Evolutionary conservation across 345 rosid species (phyloP), one percentile per base, ranked within the genome.

Genomic region (Eucalyptus cloeziana): DNA sequence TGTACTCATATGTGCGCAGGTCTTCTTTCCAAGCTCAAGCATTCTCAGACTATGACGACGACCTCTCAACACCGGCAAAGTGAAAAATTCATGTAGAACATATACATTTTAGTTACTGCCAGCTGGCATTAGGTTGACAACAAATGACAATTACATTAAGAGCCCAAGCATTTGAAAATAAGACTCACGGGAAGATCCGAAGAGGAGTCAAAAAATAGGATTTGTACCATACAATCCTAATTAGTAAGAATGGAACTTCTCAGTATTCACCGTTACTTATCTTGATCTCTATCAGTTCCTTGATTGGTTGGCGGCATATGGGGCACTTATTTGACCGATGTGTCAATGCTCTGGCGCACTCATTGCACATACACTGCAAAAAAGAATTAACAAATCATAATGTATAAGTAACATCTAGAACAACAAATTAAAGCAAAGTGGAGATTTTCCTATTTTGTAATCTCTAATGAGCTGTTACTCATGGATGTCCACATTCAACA

Each of bases 271-370:
- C 90, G 79, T 83, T 91, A 49, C 90, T 93, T 91, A 96, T 91
- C 93, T 96, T 96, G 95, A 96, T 96, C 95, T 95, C 95, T 88
- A 97, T 92, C 88, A 97, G 96, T 90, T 94, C 94, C 45, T 92
- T 92, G 27, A 97, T 97, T 25, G 97, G 94, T 87, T 98, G 96
- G 27, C 99, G 95, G 90, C 99, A 98, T 87, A 98, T 95, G 30
- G 99, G 99, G 90, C 99, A 97, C 90, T 95, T 97, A 88, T 95
- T 96, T 85, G 99, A 94, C 91, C 92, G 99, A 89, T 94, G 93
- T 92, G 95, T 93, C 94, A 98, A 90, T 86, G 87, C 95, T 93
- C 94, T 97, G 56, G 99, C 98, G 89, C 99, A 96, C 81, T 94
- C 96, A 25, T 96, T 91, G 92, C 98, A 96, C 95, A 97, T 93